phyloP scores from a whole-genome alignment of 169 alveolate species.

The Eimeria falciformis region DNA sequence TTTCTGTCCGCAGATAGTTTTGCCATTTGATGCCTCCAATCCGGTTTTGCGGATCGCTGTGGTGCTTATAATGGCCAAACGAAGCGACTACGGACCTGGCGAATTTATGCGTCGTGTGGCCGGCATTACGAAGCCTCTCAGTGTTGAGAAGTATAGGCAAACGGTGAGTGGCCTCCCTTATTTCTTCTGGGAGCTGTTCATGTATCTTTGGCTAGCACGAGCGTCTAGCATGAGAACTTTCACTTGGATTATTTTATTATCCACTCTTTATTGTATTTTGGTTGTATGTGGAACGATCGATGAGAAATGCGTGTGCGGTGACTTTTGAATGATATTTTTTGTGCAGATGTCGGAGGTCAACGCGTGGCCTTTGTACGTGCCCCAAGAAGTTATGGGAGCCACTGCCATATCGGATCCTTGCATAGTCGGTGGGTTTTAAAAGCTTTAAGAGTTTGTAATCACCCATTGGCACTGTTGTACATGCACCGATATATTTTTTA shows the following conservation, averaged over 20 bases:
- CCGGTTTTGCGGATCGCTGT: conserved; percentile 28
- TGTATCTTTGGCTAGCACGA: too few relatives aligned
- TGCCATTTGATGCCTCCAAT: conserved; percentile 10
- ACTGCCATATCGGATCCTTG: not conserved
- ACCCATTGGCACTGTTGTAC: too few relatives aligned
- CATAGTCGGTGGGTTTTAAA: not conserved
- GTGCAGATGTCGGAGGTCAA: not conserved
- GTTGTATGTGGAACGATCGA: too few relatives aligned
- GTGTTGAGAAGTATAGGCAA: not conserved
- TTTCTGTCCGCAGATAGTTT: not conserved
- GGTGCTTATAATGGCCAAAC: conserved; percentile 1
- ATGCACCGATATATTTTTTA: too few relatives aligned
- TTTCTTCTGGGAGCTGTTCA: too few relatives aligned
- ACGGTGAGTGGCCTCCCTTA: too few relatives aligned
- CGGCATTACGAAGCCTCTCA: not conserved
- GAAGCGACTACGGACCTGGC: not conserved
- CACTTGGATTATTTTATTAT: too few relatives aligned
- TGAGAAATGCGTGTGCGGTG: too few relatives aligned
- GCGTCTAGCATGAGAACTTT: too few relatives aligned
- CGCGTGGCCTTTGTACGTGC: conserved; percentile 15
- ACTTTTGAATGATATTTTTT: too few relatives aligned
- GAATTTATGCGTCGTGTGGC: conserved; percentile 17
- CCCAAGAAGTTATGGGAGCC: conserved; percentile 9
- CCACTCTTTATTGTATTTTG: too few relatives aligned
- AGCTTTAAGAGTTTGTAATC: too few relatives aligned